Evolutionary conservation across 1,284 basidiomycete species (phyloP).

Genomic region (Ceratobasidium sp.): DNA sequence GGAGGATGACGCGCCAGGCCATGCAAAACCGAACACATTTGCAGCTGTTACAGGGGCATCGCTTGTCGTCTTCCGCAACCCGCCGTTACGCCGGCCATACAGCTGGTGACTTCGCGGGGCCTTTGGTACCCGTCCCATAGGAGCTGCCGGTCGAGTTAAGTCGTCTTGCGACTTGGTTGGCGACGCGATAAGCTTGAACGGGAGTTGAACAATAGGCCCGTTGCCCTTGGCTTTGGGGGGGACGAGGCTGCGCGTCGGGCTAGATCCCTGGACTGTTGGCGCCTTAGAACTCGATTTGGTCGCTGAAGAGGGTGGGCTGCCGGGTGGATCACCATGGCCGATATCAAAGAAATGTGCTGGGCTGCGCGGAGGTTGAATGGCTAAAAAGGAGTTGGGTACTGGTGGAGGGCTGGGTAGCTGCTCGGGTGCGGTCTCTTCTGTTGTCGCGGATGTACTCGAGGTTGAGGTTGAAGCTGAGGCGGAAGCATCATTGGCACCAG

Average conservation of each 20-base stretch:
- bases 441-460: background rate
- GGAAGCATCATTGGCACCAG: background rate
- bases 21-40: constrained; percentile 22
- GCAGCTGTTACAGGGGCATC: constrained; percentile 9
- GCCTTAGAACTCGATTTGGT: constrained; percentile 26
- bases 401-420: constrained; percentile 16
- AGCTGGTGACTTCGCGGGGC: constrained; percentile 10
- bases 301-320: constrained; percentile 30
- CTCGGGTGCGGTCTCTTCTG: background rate
- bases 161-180: constrained; percentile 10
- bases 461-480: background rate
- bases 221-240: background rate
- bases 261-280: constrained; percentile 16
- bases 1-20: constrained; percentile 7
- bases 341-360: constrained; percentile 13
- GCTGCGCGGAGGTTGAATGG: constrained; percentile 25
- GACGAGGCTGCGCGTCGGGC: constrained; percentile 1
- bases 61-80: background rate
- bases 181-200: constrained; percentile 26
- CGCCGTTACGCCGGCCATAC: constrained; percentile 2
- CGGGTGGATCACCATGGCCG: constrained; percentile 6
- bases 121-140: constrained; percentile 28
- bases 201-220: constrained; percentile 19
- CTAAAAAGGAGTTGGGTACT: constrained; percentile 14
- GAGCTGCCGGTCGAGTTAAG: constrained; percentile 7